Evolutionary conservation across 106 monocot genomes (phyloP), one percentile per base, ranked within the genome.

Genomic region (Allium sativum): DNA sequence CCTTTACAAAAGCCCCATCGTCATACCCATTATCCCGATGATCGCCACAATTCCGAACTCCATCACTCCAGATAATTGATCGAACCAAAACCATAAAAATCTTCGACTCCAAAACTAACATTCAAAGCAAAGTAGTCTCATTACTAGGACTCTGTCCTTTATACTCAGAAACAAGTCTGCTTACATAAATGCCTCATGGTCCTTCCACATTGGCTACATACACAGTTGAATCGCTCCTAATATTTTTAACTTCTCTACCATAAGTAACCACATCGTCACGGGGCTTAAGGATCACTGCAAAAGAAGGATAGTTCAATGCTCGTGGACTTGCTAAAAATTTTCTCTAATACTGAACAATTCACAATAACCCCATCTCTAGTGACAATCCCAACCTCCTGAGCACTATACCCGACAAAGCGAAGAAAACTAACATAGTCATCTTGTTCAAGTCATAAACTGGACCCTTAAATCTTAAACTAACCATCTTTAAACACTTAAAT

Each of bases 381-480:
- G 61, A 96, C 75, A 45, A 90, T 65, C 9, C 84, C 73, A 11
- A 96, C 79, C 47, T 96, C 82, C 51, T 47, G 44, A 3, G 78
- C 21, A 8, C 11, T 44, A 65, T 84, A 86, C 1, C 84, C 84
- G n/a, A 90, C 52, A 1, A 89, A 53, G 51, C 89, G 90, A 16
- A 94, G 78, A 76, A 90, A 94, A 21, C 81, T 71, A 31, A 90
- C 15, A 79, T 94, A 94, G 55, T 84, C 89, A 18, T 83, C 76
- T 3, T 8, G 7, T 61, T 22, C 7, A 76, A 40, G 64, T 96
- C 95, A 66, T 96, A 96, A 21, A 96, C 73, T 3, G 90, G 77
- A 7, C 95, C 90, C 4, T n/a, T n/a, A n/a, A n/a, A n/a, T n/a
- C n/a, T n/a, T n/a, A n/a, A n/a, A n/a, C n/a, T n/a, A n/a, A n/a